Evolutionary conservation across 208 protist species (phyloP).

Genomic region (Strigomonas culicis): DNA sequence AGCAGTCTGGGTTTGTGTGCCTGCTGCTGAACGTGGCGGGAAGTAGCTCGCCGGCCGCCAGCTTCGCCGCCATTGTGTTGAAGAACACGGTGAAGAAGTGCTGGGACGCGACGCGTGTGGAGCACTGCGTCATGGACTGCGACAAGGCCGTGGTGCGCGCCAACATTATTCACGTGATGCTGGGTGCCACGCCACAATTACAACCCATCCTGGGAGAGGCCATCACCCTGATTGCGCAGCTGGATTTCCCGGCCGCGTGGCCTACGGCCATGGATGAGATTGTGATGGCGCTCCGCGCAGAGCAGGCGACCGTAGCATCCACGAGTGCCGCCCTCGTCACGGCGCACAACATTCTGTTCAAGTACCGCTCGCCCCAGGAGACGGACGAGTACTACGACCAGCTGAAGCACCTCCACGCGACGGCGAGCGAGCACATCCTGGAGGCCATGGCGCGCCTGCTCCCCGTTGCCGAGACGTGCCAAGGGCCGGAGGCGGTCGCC

Average conservation of each 20-base stretch:
- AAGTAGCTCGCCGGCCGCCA: constrained; percentile 19
- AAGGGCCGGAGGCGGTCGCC: constrained; percentile 16
- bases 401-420: constrained; percentile 60
- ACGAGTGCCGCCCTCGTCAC: constrained; percentile 75
- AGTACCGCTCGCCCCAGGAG: constrained; percentile 67
- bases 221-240: constrained; percentile 81
- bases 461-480: constrained; percentile 12
- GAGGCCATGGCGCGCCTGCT: constrained; percentile 23
- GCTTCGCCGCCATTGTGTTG: constrained; percentile 77
- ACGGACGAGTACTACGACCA: constrained; percentile 55
- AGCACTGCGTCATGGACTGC: constrained; percentile 73
- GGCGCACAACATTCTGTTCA: constrained; percentile 87
- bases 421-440: constrained; percentile 32
- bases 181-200: constrained; percentile 39
- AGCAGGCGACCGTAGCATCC: constrained; percentile 18
- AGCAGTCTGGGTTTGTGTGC: constrained; percentile 63
- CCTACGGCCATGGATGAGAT: constrained; percentile 75
- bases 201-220: constrained; percentile 90
- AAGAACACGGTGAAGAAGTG: constrained; percentile 88
- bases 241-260: constrained; percentile 93
- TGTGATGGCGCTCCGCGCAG: constrained; percentile 26
- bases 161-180: constrained; percentile 56
- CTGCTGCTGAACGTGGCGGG: constrained; percentile 50
- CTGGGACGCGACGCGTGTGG: constrained; percentile 61
- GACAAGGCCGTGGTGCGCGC: constrained; percentile 67